Conservation (phyloP, 2,329 filamentous ascomycete species). For the Beauveria medogensis region DNA sequence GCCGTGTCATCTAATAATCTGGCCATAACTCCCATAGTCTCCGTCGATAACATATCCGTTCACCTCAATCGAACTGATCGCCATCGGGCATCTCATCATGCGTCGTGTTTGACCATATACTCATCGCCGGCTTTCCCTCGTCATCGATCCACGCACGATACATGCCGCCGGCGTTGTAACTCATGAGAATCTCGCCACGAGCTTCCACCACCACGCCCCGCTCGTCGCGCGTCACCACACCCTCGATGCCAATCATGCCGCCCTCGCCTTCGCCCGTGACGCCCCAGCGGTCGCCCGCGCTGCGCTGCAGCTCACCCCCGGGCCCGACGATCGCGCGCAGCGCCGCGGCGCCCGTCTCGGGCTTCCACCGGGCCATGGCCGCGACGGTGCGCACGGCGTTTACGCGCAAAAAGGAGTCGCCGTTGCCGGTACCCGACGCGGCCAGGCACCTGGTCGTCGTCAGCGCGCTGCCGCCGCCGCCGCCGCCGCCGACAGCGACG, state of each 20-base stretch:
- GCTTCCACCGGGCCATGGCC: constrained; percentile 60
- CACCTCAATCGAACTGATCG: not conserved
- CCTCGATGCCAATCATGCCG: constrained; percentile 76
- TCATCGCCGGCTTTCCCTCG: constrained; percentile 46
- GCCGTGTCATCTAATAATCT: not conserved
- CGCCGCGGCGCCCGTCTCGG: constrained; percentile 44
- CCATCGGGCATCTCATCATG: constrained; percentile 15
- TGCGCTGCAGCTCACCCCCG: constrained; percentile 63
- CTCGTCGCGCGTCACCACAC: constrained; percentile 37
- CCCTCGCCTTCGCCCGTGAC: constrained; percentile 72
- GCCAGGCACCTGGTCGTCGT: constrained; percentile 42
- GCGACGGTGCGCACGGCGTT: constrained; percentile 64
- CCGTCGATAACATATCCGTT: too few relatives aligned
- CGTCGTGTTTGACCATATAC: constrained; percentile 28
- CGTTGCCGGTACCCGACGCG: constrained; percentile 77
- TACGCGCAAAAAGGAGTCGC: constrained; percentile 74
- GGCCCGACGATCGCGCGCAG: constrained; percentile 60
- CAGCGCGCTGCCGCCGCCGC: constrained; percentile 9
- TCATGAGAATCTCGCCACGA: constrained; percentile 54
- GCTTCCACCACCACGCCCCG: constrained; percentile 34
- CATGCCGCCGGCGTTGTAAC: constrained; percentile 84
- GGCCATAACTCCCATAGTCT: not conserved
- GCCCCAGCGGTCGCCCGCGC: constrained; percentile 66
- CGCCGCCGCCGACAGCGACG: constrained; percentile 1
- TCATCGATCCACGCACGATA: constrained; percentile 71